These are phyloP conservation scores for Alternaria arborescens DNA, from an alignment of 2,329 filamentous ascomycete genomes.

Conservation along the genomic window DNA sequence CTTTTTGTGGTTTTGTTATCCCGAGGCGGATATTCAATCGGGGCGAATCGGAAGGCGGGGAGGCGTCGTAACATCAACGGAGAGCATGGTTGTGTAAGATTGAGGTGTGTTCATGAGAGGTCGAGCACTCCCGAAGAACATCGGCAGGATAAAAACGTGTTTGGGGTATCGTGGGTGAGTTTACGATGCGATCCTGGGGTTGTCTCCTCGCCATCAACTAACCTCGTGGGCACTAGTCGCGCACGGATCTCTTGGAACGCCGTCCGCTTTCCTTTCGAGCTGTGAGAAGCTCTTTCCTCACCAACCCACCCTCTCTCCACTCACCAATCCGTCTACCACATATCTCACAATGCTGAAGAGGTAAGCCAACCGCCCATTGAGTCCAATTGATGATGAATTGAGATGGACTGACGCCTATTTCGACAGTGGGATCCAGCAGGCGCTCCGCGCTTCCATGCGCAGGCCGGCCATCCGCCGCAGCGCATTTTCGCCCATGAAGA, in stretches of 20 bases:
- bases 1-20: not conserved
- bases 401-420: slow-evolving; percentile 46
- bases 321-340: slow-evolving; percentile 50
- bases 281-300: slow-evolving; percentile 31
- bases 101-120: not conserved
- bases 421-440: slow-evolving; percentile 71
- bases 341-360: slow-evolving; percentile 69
- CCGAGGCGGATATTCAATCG: not conserved
- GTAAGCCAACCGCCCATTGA: slow-evolving; percentile 52
- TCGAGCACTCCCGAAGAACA: not conserved
- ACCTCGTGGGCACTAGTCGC: slow-evolving; percentile 14
- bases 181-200: not conserved
- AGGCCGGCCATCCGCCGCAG: slow-evolving; percentile 62
- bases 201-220: slow-evolving; percentile 6
- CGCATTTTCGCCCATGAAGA: slow-evolving; percentile 65
- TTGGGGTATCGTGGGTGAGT: not conserved
- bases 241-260: slow-evolving; percentile 16
- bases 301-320: slow-evolving; percentile 40
- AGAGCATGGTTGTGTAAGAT: not conserved
- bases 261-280: slow-evolving; percentile 16
- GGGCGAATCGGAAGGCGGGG: not conserved
- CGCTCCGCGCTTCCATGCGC: slow-evolving; percentile 68
- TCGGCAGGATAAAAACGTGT: not conserved
- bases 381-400: slow-evolving; percentile 51
- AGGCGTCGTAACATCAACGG: not conserved